Conservation (phyloP, 2,329 filamentous ascomycete genomes). For the Colletotrichum cereale region DNA sequence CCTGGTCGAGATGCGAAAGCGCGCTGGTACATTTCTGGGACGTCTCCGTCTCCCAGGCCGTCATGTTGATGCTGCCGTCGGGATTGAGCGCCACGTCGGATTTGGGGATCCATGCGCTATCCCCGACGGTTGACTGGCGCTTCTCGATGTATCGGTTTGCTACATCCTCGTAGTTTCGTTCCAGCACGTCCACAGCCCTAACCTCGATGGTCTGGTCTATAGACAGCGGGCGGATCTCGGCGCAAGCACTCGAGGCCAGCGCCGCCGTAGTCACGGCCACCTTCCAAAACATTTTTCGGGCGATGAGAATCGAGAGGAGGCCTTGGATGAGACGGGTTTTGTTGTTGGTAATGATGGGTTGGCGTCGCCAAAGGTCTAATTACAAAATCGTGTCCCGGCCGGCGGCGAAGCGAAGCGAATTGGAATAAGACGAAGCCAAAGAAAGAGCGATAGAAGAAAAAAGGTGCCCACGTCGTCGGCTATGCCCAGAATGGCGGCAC, state of each 20-base stretch:
- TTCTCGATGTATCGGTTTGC: conserved; percentile 43
- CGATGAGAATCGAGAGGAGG: conserved; percentile 7
- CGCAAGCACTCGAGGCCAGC: conserved; percentile 37
- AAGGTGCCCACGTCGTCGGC: conserved; percentile 26
- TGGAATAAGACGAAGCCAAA: conserved; percentile 33
- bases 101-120: conserved; percentile 33
- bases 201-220: conserved; percentile 48
- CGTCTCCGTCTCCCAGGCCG: conserved; percentile 67
- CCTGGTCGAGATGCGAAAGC: conserved; percentile 66
- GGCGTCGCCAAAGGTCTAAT: conserved; percentile 39
- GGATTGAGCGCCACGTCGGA: conserved; percentile 50
- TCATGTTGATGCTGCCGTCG: conserved; percentile 64
- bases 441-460: conserved; percentile 22
- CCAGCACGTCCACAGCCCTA: conserved; percentile 41
- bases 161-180: conserved; percentile 38
- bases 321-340: conserved; percentile 6
- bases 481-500: conserved; percentile 1
- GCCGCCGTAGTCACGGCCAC: conserved; percentile 35
- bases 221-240: conserved; percentile 36
- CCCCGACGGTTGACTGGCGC: conserved; percentile 34
- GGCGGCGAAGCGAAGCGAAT: conserved; percentile 42
- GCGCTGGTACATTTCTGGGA: conserved; percentile 69
- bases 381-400: conserved; percentile 41
- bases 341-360: conserved; percentile 16
- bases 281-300: conserved; percentile 40